Evolutionary conservation across 805 yeast species (phyloP), one percentile per base, ranked within the genome.

Genomic region (Kockiozyma suomiensis): DNA sequence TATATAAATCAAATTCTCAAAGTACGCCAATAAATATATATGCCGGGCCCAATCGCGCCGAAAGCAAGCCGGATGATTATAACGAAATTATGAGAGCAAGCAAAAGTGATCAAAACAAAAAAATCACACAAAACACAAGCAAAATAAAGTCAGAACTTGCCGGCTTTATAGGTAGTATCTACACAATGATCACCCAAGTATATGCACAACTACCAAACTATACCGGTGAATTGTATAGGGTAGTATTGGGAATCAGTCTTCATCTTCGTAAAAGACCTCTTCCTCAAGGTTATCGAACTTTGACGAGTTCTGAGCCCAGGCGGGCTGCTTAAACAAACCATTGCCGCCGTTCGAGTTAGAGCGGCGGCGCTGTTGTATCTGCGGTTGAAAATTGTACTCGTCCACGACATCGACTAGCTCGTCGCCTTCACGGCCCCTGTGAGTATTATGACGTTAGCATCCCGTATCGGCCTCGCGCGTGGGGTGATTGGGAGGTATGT

Each of bases 401-500:
- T 63, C 59, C 42, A 65, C 70, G 15, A 67, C 53, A 32, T 67
- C 70, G 12, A 46, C 68, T 15, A 67, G 43, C 53, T 67, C 70
- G 50, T 67, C 70, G 33, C 69, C 70, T 51, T 66, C 65, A 35
- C 64, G 58, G 45, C 70, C 70, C 67, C 67, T 64, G 38, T 23
- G 19, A 13, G 4, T 3, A 38, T 8, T 12, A 28, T n/a, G 19
- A 4, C 10, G 48, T 43, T 43, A 56, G 50, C 54, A 41, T n/a
- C n/a, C n/a, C n/a, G n/a, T n/a, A 21, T 28, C n/a, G 43, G 6
- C 8, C 10, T 15, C 13, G 15, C 4, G 56, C 8, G 50, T 26
- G 23, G 41, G 35, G 26, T 25, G 49, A 13, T 33, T 38, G 21
- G 42, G 23, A 10, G 17, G 5, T 10, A 10, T 38, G 45, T 21